Conservation (phyloP, 2,329 filamentous ascomycete genomes). For the Apiospora aurea region DNA sequence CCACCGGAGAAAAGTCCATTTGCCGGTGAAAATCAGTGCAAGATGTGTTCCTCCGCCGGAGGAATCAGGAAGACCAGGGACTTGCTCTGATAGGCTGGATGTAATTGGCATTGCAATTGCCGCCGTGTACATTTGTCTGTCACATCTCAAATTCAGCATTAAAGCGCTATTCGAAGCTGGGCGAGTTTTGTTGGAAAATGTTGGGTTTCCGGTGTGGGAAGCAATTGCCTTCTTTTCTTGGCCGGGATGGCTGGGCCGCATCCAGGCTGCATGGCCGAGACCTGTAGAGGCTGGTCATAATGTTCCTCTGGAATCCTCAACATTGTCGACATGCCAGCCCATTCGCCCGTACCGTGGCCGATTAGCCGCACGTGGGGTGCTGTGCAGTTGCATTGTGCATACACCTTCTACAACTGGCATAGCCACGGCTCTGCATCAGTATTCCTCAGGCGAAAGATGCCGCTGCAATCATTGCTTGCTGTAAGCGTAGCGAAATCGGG, state of each 20-base stretch:
- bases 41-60: neutral
- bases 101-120: neutral
- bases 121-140: neutral
- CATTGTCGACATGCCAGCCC: neutral
- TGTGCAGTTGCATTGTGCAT: neutral
- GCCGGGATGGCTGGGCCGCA: neutral
- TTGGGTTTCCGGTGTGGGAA: too few species aligned
- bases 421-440: neutral
- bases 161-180: neutral
- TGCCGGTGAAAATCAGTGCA: neutral
- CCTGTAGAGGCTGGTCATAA: neutral
- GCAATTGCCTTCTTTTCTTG: neutral
- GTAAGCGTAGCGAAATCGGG: neutral
- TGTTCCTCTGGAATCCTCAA: neutral
- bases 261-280: neutral
- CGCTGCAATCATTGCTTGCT: neutral
- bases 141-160: neutral
- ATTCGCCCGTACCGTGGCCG: neutral
- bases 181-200: neutral
- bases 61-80: neutral
- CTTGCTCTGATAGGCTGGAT: neutral
- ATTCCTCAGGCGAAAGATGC: neutral
- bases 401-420: constrained; percentile 1
- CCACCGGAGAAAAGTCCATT: neutral
- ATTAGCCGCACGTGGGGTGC: neutral